Base-by-base conservation (phyloP, 805 yeast species). In the Scheffersomyces ergatensis region DNA sequence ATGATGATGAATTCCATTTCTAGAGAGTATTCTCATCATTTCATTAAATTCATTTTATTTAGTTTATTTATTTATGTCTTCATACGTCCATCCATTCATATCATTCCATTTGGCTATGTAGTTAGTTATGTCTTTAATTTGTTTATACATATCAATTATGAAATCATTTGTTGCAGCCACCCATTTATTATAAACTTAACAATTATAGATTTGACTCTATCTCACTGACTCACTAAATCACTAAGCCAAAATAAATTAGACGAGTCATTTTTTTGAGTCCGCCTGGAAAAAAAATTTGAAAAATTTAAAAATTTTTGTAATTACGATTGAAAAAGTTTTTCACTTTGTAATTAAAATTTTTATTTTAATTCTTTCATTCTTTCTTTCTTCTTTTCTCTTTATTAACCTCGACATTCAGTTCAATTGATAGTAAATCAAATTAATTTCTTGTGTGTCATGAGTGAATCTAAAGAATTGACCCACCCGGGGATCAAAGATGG, bases 401-500 rank as follows among this genome's bases (percentile, higher is more conserved):
- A 26, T 26, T 26, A 21, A 21, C 14, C 29, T 13, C 12, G n/a
- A n/a, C n/a, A n/a, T n/a, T n/a, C 14, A 26, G n/a, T 26, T 26
- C 14, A 26, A 26, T 26, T 26, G 29, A 26, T 8, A n/a, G n/a
- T n/a, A n/a, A n/a, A n/a, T n/a, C n/a, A n/a, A n/a, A n/a, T n/a
- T n/a, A n/a, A n/a, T n/a, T n/a, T n/a, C n/a, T n/a, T n/a, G n/a
- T n/a, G n/a, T 26, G 13, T 26, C 14, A 52, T 29, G 32, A 29
- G 32, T 29, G n/a, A n/a, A n/a, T 50, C 60, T 39, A 61, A 58
- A 49, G 69, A 69, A 61, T 67, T 77, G 45, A 62, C 81, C 34
- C 82, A 78, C 65, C 82, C 82, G 26, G 62, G 77, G 39, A 67
- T 77, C 56, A 74, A 76, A 61, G 89, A 93, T 67, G 97, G 97